phyloP scores from a whole-genome alignment of 1,139 yeast genomes.

The Candida glucosophila region DNA sequence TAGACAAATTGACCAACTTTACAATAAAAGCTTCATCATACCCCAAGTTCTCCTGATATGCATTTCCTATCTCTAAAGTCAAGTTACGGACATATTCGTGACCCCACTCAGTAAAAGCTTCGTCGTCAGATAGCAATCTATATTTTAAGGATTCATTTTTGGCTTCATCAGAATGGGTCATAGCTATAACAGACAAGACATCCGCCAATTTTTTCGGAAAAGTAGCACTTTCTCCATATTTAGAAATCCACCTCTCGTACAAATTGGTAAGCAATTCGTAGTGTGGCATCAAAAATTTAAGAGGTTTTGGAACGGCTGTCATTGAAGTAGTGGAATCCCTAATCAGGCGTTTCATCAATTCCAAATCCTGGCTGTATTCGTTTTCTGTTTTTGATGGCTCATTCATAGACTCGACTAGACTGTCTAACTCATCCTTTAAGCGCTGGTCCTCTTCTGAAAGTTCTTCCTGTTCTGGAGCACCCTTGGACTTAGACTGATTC shows the following conservation, averaged over 20 bases:
- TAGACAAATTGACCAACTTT: conserved; percentile 55
- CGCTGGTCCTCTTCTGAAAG: conserved; percentile 90
- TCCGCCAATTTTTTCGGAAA: conserved; percentile 50
- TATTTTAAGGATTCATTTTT: conserved; percentile 74
- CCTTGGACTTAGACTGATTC: no score
- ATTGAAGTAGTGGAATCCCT: conserved; percentile 93
- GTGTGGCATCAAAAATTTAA: conserved; percentile 88
- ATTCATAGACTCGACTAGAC: conserved; percentile 70
- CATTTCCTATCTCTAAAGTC: conserved; percentile 90
- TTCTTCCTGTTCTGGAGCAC: conserved; percentile 79
- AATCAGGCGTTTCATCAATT: conserved; percentile 65
- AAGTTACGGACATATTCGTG: conserved; percentile 96
- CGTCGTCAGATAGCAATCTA: conserved; percentile 55
- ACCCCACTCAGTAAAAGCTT: conserved; percentile 83
- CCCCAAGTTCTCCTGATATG: conserved; percentile 63
- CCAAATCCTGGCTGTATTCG: conserved; percentile 52
- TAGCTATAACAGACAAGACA: conserved; percentile 84
- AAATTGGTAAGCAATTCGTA: conserved; percentile 58
- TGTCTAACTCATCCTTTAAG: conserved; percentile 78
- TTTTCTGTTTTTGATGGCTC: conserved; percentile 33
- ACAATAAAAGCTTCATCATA: conserved; percentile 32
- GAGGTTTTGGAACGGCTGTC: conserved; percentile 99
- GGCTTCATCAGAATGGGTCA: conserved; percentile 87
- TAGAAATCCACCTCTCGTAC: conserved; percentile 58
- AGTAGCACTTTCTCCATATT: conserved; percentile 18